These are phyloP conservation scores for Mrakiaceae sp. DNA, from an alignment of 1,284 basidiomycete genomes.

Conservation along the genomic window DNA sequence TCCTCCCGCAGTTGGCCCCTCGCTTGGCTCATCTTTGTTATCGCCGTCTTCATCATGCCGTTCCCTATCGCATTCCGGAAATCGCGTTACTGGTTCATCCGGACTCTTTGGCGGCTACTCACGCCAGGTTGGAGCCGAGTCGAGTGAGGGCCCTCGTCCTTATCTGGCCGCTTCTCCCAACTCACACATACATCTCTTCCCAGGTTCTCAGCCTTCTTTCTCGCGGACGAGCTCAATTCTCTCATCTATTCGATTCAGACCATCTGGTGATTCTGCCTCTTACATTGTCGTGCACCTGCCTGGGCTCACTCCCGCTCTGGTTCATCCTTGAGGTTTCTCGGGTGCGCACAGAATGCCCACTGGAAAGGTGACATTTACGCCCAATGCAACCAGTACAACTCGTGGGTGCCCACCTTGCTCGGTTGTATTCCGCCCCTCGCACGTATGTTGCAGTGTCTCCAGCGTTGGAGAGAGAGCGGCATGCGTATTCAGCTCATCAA, in stretches of 20 bases:
- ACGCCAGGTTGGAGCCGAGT: conserved; percentile 60
- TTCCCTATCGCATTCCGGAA: conserved; percentile 53
- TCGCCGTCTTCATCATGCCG: conserved; percentile 61
- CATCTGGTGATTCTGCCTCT: conserved; percentile 39
- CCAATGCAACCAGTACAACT: conserved; percentile 31
- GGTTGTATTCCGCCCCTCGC: conserved; percentile 54
- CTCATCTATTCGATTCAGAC: conserved; percentile 62
- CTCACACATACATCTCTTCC: background rate
- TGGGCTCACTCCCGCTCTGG: background rate
- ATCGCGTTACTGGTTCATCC: conserved; percentile 69
- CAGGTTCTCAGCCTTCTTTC: conserved; percentile 27
- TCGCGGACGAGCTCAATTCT: conserved; percentile 63
- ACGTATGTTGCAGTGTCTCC: conserved; percentile 74
- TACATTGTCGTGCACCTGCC: background rate
- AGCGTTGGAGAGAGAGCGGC: conserved; percentile 68
- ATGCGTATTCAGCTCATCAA: conserved; percentile 74
- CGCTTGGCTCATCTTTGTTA: conserved; percentile 62
- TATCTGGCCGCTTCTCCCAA: conserved; percentile 2
- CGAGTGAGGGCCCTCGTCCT: conserved; percentile 35
- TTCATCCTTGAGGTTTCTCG: conserved; percentile 39
- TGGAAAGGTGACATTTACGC: conserved; percentile 44
- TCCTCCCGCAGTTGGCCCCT: conserved; percentile 55
- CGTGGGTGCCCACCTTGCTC: conserved; percentile 52
- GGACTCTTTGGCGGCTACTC: conserved; percentile 40
- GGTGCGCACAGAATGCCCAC: conserved; percentile 53